Conservation (phyloP, 2,329 filamentous ascomycete species). For the Thyridium curvatum region DNA sequence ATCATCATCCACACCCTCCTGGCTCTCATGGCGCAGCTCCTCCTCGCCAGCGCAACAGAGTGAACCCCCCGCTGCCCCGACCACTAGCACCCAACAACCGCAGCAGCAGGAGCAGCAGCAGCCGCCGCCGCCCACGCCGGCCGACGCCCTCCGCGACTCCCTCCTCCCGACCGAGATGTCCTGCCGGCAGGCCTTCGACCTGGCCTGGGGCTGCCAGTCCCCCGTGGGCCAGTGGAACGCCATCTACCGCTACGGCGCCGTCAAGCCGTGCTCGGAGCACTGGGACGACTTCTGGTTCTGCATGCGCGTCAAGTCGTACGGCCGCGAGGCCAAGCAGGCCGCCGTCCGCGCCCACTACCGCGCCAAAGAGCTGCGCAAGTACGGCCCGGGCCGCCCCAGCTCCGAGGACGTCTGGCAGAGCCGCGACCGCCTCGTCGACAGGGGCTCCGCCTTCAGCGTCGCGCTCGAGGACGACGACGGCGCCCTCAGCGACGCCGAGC, state of each 20-base stretch:
- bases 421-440: constrained; percentile 54
- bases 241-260: constrained; percentile 77
- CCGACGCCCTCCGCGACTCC: constrained; percentile 53
- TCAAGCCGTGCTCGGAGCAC: constrained; percentile 73
- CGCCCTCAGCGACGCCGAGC: constrained; percentile 34
- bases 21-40: background rate
- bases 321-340: constrained; percentile 48
- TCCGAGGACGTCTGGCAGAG: constrained; percentile 90
- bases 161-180: constrained; percentile 78
- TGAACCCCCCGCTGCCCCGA: background rate
- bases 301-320: constrained; percentile 71
- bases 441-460: constrained; percentile 37
- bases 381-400: constrained; percentile 56
- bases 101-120: constrained; percentile 4
- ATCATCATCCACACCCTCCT: constrained; percentile 5
- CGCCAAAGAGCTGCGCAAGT: constrained; percentile 57
- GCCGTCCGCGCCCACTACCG: constrained; percentile 63
- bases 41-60: too few species aligned
- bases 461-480: constrained; percentile 21
- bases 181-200: constrained; percentile 85
- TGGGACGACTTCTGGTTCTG: constrained; percentile 98
- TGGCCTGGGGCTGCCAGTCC: constrained; percentile 89
- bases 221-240: constrained; percentile 87
- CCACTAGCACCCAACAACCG: background rate
- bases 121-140: constrained; percentile 8